Conservation (phyloP, 1,139 yeast species). For the Pichia sp. region DNA sequence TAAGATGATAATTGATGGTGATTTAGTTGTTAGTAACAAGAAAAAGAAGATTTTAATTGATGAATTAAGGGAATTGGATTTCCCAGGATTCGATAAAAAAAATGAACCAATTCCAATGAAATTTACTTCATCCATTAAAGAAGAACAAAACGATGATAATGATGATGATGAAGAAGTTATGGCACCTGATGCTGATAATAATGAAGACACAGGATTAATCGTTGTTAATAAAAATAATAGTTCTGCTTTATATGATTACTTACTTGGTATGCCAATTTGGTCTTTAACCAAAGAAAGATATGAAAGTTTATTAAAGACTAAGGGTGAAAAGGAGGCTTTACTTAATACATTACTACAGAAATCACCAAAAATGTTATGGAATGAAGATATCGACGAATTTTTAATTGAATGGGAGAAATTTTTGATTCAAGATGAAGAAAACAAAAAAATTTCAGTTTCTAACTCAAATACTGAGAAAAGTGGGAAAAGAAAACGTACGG, state of each 20-base stretch:
- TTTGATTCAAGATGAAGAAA: slow-evolving; percentile 46
- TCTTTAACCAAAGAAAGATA: slow-evolving; percentile 86
- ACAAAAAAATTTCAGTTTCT: slow-evolving; percentile 23
- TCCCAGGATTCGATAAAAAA: slow-evolving; percentile 68
- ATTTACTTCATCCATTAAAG: slow-evolving; percentile 28
- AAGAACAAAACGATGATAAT: slow-evolving; percentile 31
- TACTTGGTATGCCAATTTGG: slow-evolving; percentile 89
- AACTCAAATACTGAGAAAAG: slow-evolving; percentile 15
- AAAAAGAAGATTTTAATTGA: slow-evolving; percentile 59
- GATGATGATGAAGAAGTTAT: slow-evolving; percentile 29
- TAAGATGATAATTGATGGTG: slow-evolving; percentile 76
- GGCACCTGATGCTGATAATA: slow-evolving; percentile 30
- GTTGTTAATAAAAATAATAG: slow-evolving; percentile 39
- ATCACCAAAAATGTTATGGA: slow-evolving; percentile 88
- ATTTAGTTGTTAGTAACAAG: slow-evolving; percentile 66
- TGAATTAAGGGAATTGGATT: slow-evolving; percentile 56
- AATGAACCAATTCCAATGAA: slow-evolving; percentile 48
- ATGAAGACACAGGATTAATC: slow-evolving; percentile 20
- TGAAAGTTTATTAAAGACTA: slow-evolving; percentile 67
- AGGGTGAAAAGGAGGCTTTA: slow-evolving; percentile 67
- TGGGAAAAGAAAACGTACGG: slow-evolving; percentile 17
- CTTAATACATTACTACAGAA: slow-evolving; percentile 58
- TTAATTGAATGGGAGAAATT: slow-evolving; percentile 60
- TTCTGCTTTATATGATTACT: slow-evolving; percentile 62
- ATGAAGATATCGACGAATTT: slow-evolving; percentile 71